Percentiles rank a stretch among this genome's conserved stretches.
Conservation (phyloP, 345 rosid species). For the Salix koriyanagi region DNA sequence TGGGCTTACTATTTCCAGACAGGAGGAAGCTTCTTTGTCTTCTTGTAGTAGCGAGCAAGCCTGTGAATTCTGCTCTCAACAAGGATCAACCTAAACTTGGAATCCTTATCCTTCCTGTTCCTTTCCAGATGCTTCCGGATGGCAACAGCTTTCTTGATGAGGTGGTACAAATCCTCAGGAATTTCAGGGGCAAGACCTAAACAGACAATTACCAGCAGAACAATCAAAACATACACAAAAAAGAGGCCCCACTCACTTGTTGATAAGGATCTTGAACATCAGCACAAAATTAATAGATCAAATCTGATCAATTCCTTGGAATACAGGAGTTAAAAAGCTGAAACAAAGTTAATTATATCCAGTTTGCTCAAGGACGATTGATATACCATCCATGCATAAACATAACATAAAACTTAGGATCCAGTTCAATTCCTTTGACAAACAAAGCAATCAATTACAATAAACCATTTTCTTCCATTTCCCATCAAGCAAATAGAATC, state of each 20-base stretch:
- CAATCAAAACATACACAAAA: not conserved
- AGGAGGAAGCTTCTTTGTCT: conserved; percentile 90
- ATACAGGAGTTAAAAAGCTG: no score
- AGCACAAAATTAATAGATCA: not conserved
- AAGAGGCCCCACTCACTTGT: not conserved
- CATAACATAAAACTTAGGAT: not conserved
- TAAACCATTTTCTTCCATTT: not conserved
- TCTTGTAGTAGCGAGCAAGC: conserved; percentile 93
- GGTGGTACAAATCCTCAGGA: conserved; percentile 84
- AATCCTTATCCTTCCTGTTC: conserved; percentile 93
- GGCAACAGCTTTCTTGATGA: conserved; percentile 91
- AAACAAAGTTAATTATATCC: no score
- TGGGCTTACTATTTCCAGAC: conserved; percentile 84
- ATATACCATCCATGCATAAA: not conserved
- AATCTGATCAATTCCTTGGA: no score
- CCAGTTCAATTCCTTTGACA: not conserved
- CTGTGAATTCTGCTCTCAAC: conserved; percentile 94
- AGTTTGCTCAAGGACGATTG: not conserved
- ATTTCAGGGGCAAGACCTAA: conserved; percentile 86
- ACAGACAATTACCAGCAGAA: not conserved
- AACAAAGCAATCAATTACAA: not conserved
- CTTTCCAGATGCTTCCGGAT: conserved; percentile 94
- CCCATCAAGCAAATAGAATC: not conserved
- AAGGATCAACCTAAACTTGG: conserved; percentile 82
- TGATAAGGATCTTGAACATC: not conserved